Evolutionary conservation across 352 stramenopile species (phyloP).

Genomic region (Phytophthora quininea): DNA sequence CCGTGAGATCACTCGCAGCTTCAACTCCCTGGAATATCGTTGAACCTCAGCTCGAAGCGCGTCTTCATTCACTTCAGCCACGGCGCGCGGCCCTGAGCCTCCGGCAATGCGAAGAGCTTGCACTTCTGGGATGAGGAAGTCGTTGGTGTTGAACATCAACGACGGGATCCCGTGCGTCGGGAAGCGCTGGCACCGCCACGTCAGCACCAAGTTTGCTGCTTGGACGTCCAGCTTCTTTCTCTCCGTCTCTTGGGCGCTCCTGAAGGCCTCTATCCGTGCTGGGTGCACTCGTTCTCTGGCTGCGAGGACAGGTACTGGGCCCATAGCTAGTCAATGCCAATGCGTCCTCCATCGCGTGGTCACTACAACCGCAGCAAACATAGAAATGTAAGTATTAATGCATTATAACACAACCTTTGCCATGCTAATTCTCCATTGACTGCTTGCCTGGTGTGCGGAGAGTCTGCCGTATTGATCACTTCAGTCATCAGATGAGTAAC

Average conservation of each 20-base stretch:
- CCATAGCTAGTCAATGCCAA: constrained; percentile 58
- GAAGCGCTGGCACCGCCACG: constrained; percentile 56
- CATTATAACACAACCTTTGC: background rate
- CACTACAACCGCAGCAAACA: constrained; percentile 1
- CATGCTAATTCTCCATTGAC: no score
- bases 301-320: constrained; percentile 38
- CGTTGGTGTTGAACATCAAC: constrained; percentile 41
- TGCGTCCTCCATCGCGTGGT: constrained; percentile 48
- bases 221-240: constrained; percentile 22
- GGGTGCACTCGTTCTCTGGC: constrained; percentile 16
- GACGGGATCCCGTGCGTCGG: constrained; percentile 46
- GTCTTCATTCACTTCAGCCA: constrained; percentile 40
- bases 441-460: constrained; percentile 39
- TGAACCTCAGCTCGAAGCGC: constrained; percentile 48
- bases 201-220: constrained; percentile 35
- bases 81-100: constrained; percentile 3
- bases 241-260: constrained; percentile 14
- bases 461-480: constrained; percentile 35
- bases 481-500: constrained; percentile 37
- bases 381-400: constrained; percentile 6
- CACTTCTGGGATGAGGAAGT: constrained; percentile 49
- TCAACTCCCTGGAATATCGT: constrained; percentile 46
- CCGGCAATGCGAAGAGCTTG: constrained; percentile 29
- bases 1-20: constrained; percentile 39
- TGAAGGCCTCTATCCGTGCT: constrained; percentile 17